phyloP scores from a whole-genome alignment of 2,329 filamentous ascomycete genomes.

The Neofusicoccum sp. region DNA sequence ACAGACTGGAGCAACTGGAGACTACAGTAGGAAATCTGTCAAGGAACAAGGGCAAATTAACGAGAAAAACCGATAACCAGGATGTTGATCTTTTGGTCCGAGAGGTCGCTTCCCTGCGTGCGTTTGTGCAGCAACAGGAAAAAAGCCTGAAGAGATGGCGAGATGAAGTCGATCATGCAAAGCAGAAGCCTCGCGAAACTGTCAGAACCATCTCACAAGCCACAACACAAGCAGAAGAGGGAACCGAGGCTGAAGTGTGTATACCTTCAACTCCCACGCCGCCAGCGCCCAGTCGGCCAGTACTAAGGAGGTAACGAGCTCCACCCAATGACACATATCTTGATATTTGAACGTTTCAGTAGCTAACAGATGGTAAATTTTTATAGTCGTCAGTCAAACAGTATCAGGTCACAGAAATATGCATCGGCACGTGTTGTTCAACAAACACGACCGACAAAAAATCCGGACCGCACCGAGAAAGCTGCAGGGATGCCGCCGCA shows the following conservation, averaged over 20 bases:
- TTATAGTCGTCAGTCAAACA: no score
- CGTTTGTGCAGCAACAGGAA: background rate
- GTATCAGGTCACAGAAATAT: no score
- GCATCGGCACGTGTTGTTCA: no score
- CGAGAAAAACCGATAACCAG: background rate
- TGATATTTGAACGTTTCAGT: no score
- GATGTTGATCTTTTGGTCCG: background rate
- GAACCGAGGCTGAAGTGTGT: no score
- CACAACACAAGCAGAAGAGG: background rate
- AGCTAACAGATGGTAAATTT: no score
- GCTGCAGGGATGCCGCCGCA: no score
- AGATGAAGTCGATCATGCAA: background rate
- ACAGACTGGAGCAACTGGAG: conserved; percentile 9
- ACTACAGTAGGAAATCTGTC: background rate
- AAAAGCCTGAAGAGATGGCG: background rate
- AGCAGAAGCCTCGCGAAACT: background rate
- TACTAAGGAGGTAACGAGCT: background rate
- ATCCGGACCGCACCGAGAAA: no score
- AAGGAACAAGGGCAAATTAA: background rate
- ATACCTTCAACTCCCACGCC: background rate
- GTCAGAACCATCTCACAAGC: background rate
- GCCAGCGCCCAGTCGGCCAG: background rate
- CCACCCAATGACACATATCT: no score
- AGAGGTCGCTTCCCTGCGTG: background rate
- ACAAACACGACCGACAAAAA: no score